These are phyloP conservation scores for Acrocalymma vagum DNA, from an alignment of 2,329 filamentous ascomycete species.

Conservation along the genomic window DNA sequence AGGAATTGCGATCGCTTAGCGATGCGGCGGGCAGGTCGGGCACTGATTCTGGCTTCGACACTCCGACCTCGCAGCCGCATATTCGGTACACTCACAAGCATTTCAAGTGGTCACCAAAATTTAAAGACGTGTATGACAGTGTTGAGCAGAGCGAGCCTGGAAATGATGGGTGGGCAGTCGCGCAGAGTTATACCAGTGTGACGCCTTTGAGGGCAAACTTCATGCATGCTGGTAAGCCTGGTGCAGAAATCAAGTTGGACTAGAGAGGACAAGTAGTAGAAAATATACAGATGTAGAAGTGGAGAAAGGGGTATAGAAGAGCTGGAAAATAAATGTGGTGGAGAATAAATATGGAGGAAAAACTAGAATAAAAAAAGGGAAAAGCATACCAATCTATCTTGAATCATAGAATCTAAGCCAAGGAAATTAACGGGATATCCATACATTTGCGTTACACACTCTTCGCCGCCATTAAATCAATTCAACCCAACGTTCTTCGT, in stretches of 20 bases:
- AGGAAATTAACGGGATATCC: too few species aligned
- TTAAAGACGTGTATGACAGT: slow-evolving; percentile 85
- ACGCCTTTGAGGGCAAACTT: slow-evolving; percentile 94
- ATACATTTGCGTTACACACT: too few species aligned
- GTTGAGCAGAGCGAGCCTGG: slow-evolving; percentile 82
- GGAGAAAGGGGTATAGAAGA: neutral
- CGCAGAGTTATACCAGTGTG: slow-evolving; percentile 86
- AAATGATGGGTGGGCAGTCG: slow-evolving; percentile 93
- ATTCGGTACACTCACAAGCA: slow-evolving; percentile 77
- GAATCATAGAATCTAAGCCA: too few species aligned
- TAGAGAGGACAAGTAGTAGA: too few species aligned
- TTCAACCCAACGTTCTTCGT: too few species aligned
- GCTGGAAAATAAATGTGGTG: too few species aligned
- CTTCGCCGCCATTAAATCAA: too few species aligned
- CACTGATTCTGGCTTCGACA: slow-evolving; percentile 38
- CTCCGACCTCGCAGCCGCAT: slow-evolving; percentile 38
- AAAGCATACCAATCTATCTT: too few species aligned
- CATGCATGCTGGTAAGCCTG: slow-evolving; percentile 65
- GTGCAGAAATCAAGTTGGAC: slow-evolving; percentile 41
- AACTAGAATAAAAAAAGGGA: too few species aligned
- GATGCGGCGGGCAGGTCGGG: slow-evolving; percentile 25
- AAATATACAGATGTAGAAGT: neutral
- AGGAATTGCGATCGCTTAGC: slow-evolving; percentile 38
- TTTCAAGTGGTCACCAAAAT: slow-evolving; percentile 93
- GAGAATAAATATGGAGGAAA: too few species aligned